phyloP scores from a whole-genome alignment of 2,329 filamentous ascomycete species.

The Penicillium sp. region DNA sequence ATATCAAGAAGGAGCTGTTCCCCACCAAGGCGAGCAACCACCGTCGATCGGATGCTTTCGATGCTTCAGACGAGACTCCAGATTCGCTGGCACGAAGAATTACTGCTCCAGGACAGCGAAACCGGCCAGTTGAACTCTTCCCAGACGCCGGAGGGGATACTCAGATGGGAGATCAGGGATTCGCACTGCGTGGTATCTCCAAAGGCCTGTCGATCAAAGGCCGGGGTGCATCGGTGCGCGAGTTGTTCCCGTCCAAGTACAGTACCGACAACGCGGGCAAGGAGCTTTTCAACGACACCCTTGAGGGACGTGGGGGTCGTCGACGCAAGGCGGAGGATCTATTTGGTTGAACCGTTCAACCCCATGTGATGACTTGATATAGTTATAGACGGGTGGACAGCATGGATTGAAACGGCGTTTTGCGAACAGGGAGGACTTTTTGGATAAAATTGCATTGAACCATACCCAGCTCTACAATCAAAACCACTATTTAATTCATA shows the following conservation, averaged over 20 bases:
- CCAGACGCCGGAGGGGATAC: conserved; percentile 27
- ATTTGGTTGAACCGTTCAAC: conserved; percentile 50
- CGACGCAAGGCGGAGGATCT: conserved; percentile 67
- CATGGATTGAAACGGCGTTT: conserved; percentile 17
- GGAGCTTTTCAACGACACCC: conserved; percentile 60
- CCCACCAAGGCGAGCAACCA: conserved; percentile 46
- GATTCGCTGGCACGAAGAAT: conserved; percentile 49
- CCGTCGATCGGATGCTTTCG: conserved; percentile 48
- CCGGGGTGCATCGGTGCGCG: conserved; percentile 58
- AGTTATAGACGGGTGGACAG: conserved; percentile 1
- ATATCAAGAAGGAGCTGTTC: conserved; percentile 55
- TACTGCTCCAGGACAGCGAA: conserved; percentile 40
- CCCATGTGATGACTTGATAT: too few relatives aligned
- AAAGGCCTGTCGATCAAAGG: conserved; percentile 63
- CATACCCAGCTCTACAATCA: conserved; percentile 11
- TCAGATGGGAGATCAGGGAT: conserved; percentile 33
- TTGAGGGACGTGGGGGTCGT: conserved; percentile 53
- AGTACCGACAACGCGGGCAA: conserved; percentile 55
- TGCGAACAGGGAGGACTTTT: conserved; percentile 3
- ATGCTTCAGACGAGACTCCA: conserved; percentile 51
- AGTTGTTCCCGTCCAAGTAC: conserved; percentile 62
- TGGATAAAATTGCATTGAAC: conserved; percentile 9
- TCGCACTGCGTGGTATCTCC: conserved; percentile 39
- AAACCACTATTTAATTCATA: too few relatives aligned
- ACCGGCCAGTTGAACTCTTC: conserved; percentile 37